Evolutionary conservation across 805 yeast genomes (phyloP).

Genomic region (Torulaspora gathmanii): DNA sequence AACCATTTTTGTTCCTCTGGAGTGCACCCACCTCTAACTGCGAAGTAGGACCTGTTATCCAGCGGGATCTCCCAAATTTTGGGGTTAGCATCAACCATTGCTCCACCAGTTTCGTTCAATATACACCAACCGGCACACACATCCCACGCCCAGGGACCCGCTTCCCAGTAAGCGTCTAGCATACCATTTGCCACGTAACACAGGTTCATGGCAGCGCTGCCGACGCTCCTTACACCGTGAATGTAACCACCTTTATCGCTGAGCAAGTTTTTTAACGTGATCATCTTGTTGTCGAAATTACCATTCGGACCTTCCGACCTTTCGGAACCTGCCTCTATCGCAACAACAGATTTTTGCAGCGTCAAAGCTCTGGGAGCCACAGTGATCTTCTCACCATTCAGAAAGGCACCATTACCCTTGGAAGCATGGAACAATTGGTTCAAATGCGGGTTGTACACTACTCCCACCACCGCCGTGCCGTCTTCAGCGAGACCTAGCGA

Average conservation of each 20-base stretch:
- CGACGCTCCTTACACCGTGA: conserved; percentile 58
- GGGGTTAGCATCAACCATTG: conserved; percentile 50
- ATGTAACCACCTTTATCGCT: conserved; percentile 50
- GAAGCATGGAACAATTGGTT: conserved; percentile 51
- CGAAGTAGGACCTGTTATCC: conserved; percentile 50
- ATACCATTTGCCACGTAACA: conserved; percentile 56
- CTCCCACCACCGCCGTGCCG: conserved; percentile 54
- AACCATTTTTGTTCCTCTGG: conserved; percentile 42
- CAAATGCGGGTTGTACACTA: conserved; percentile 58
- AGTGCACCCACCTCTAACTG: conserved; percentile 49
- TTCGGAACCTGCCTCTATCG: conserved; percentile 59
- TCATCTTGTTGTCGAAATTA: conserved; percentile 47
- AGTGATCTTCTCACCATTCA: conserved; percentile 42
- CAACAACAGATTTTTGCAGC: conserved; percentile 50
- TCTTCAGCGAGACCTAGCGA: conserved; percentile 53
- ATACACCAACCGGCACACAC: conserved; percentile 67
- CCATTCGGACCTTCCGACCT: conserved; percentile 50
- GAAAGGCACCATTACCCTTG: conserved; percentile 50
- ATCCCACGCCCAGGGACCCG: conserved; percentile 68
- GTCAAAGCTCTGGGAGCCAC: conserved; percentile 37
- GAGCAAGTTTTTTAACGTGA: conserved; percentile 44
- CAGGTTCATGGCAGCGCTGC: conserved; percentile 62
- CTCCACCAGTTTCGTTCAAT: conserved; percentile 55
- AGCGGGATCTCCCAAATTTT: conserved; percentile 46
- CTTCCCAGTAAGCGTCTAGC: conserved; percentile 63